Base-by-base conservation (phyloP, 2,329 filamentous ascomycete genomes). In the Cytospora paraplurivora region DNA sequence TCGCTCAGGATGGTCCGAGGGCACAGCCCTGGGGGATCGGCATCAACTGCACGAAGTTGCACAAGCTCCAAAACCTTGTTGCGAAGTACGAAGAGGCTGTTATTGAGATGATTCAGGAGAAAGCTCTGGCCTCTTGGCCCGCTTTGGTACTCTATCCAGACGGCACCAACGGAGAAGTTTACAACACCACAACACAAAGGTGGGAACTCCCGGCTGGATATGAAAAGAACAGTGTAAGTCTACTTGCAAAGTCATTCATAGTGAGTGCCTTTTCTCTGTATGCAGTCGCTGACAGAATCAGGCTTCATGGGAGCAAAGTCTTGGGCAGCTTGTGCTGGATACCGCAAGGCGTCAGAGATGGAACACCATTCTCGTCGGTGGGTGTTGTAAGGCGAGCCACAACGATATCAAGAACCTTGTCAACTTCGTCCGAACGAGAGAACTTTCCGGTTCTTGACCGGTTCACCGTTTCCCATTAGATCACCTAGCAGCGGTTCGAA, bases 31-130 rank as follows among this genome's bases (percentile, higher is more conserved):
- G 83, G 82, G 87, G 83, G 0, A 79, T 91, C 32, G 88, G 88
- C 1, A 82, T 90, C 70, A 90, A 90, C 73, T 90, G 88, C 72
- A 90, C 82, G 44, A 89, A 88, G 72, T 81, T 90, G 38, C 78
- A 82, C 56, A 87, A 89, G 71, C 77, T 91, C 35, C 80, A 82
- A 2, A 70, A 74, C 0, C 74, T 89, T 17, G 74, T 91, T 19
- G 74, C 73, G 19, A 76, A 81, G 56, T 88, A 84, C 57, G 85
- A 88, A 68, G 76, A 74, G 4, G 79, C 76, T 10, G 71, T 87
- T 17, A 63, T 66, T 11, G 67, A 63, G n/a, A 59, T 85, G 67
- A 62, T 79, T 1, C 58, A 70, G 4, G 67, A 72, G 4, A 75
- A 76, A 0, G 68, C 73, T 15, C 59, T 79, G 1, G 21, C 65